phyloP scores from a whole-genome alignment of 192 early-diverging fungal genomes.

The Gonapodya sp. region DNA sequence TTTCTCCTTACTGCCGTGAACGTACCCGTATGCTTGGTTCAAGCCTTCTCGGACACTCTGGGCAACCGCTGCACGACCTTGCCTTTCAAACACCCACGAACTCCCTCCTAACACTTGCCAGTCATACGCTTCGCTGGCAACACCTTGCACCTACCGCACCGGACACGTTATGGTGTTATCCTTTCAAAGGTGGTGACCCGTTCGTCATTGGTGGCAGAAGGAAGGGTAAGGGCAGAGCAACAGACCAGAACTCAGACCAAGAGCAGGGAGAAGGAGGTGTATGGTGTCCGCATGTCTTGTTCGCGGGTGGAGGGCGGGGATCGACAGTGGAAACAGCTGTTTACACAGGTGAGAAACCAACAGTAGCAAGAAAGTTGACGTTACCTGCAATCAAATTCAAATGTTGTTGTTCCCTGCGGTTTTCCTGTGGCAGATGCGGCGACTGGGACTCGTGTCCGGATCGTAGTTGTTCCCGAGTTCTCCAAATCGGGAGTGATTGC shows the following conservation, averaged over 20 bases:
- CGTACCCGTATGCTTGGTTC: background rate
- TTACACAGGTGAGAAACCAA: background rate
- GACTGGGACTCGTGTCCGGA: constrained; percentile 22
- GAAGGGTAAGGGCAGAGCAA: background rate
- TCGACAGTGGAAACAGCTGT: background rate
- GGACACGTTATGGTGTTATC: constrained; percentile 83
- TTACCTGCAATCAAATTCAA: background rate
- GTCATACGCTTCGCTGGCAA: constrained; percentile 62
- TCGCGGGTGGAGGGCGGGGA: background rate
- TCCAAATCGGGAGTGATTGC: constrained; percentile 52
- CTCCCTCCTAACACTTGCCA: constrained; percentile 26
- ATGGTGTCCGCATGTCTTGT: background rate
- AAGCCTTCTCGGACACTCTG: constrained; percentile 67
- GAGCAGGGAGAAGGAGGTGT: background rate
- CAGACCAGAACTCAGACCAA: background rate
- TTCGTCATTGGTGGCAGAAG: constrained; percentile 42
- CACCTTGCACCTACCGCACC: constrained; percentile 90
- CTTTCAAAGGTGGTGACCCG: constrained; percentile 77
- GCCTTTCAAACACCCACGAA: constrained; percentile 37
- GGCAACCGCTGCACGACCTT: constrained; percentile 85
- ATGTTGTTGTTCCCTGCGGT: no score
- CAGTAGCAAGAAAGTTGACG: no score
- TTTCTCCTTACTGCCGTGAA: constrained; percentile 1
- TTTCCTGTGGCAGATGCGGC: background rate
- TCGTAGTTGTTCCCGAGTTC: constrained; percentile 75